phyloP scores from a whole-genome alignment of 352 stramenopile genomes.

The Globisporangium camurandrum region DNA sequence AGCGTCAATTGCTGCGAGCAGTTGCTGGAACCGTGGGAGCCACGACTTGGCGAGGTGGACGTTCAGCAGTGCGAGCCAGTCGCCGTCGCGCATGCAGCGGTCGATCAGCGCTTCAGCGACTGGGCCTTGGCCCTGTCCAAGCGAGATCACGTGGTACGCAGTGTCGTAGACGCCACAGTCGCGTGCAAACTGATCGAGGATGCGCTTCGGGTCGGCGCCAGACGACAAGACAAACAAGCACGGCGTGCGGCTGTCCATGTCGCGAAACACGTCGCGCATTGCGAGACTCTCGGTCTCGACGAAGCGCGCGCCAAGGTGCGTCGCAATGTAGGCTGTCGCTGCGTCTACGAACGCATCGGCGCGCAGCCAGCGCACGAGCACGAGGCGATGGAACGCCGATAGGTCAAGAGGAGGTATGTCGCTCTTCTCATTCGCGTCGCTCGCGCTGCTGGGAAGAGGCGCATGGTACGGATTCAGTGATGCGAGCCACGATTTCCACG shows the following conservation, averaged over 20 bases:
- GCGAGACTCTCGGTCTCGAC: constrained; percentile 7
- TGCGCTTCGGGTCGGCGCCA: constrained; percentile 48
- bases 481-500: constrained; percentile 35
- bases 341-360: constrained; percentile 37
- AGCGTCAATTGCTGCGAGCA: constrained; percentile 27
- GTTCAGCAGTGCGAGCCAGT: constrained; percentile 73
- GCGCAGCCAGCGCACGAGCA: constrained; percentile 52
- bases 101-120: constrained; percentile 54
- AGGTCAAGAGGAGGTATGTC: too few relatives aligned
- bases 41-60: constrained; percentile 72
- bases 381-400: constrained; percentile 36
- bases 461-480: constrained; percentile 28
- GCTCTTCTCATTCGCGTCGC: too few relatives aligned
- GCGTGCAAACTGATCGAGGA: constrained; percentile 40
- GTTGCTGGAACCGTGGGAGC: constrained; percentile 51
- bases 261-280: constrained; percentile 44
- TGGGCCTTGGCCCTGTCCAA: constrained; percentile 69
- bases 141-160: constrained; percentile 52
- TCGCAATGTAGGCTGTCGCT: constrained; percentile 29
- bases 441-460: constrained; percentile 25
- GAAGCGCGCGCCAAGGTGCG: constrained; percentile 26
- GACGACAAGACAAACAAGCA: constrained; percentile 75
- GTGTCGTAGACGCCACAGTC: constrained; percentile 28
- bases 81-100: constrained; percentile 31
- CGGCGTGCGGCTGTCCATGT: constrained; percentile 55